A percentile compares a stretch with the other conserved stretches of the same genome.
These are phyloP conservation scores for Lodderomyces metapsilosis DNA, from an alignment of 1,139 yeast genomes.

Conservation along the genomic window DNA sequence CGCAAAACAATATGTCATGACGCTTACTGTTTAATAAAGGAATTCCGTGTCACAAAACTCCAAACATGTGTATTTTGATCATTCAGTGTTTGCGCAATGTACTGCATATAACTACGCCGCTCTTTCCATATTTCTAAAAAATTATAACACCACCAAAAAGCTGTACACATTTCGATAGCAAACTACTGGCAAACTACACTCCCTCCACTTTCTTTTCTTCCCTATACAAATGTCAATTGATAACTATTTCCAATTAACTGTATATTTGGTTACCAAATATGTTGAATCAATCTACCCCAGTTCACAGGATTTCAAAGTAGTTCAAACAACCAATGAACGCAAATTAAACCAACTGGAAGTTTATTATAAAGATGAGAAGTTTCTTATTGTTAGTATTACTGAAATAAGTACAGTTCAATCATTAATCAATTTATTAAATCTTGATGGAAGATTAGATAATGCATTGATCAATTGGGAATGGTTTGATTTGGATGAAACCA, in stretches of 20 bases:
- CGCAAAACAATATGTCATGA: too few relatives aligned
- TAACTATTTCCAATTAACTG: slow-evolving; percentile 26
- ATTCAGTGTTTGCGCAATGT: too few relatives aligned
- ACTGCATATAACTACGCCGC: too few relatives aligned
- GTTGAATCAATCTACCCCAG: slow-evolving; percentile 19
- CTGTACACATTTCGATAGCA: too few relatives aligned
- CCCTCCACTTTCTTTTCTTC: background rate
- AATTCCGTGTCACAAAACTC: background rate
- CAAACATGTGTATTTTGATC: background rate
- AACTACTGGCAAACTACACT: background rate
- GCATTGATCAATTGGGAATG: slow-evolving; percentile 27
- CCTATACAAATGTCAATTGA: slow-evolving; percentile 13
- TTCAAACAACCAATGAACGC: slow-evolving; percentile 11
- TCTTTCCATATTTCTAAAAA: too few relatives aligned
- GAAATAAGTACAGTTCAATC: slow-evolving; percentile 14
- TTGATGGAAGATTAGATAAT: slow-evolving; percentile 19
- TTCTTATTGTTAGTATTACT: slow-evolving; percentile 15
- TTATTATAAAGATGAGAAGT: slow-evolving; percentile 11
- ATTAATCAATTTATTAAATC: slow-evolving; percentile 14
- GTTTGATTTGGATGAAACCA: slow-evolving; percentile 18
- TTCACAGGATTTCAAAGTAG: slow-evolving; percentile 8
- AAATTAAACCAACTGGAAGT: slow-evolving; percentile 15
- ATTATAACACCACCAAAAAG: too few relatives aligned
- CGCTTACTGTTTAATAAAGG: too few relatives aligned
- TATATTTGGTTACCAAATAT: slow-evolving; percentile 25